Evolutionary conservation across 2,329 filamentous ascomycete genomes (phyloP), one percentile per base, ranked within the genome.

Genomic region (Pseudofabraea citricarpa): DNA sequence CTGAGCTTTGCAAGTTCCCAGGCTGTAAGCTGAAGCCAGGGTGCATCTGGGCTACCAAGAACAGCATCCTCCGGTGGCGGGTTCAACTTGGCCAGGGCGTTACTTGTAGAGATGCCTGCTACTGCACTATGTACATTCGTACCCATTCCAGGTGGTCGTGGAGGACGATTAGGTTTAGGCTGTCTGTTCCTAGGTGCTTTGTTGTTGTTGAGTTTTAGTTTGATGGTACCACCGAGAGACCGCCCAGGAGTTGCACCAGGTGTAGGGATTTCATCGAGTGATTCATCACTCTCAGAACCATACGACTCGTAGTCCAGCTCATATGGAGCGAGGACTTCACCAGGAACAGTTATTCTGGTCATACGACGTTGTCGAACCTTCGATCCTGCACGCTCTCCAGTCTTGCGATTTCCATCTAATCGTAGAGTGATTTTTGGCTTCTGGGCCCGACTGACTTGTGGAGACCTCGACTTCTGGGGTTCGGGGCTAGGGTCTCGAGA

Each of bases 1-100:
- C 87, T 73, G 6, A 93, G 71, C 50, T 81, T 76, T 1, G 80
- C 81, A 36, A 85, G 69, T 58, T 85, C 81, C 49, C 77, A 83
- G 13, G 73, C 68, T 6, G 80, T 84, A 27, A 85, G 69, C 53
- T 79, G 79, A 19, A 84, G 67, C 81, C 81, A 85, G 0, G 81
- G 81, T 9, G 77, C 74, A 45, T 83, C 75, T 3, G 69, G 56
- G 43, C 77, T 80, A 21, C 80, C 80, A 12, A 75, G 64, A 2
- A 77, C 68, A 2, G 77, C 77, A 48, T 81, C 73, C 21, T 77
- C 72, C 0, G 80, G 79, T 1, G 80, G 79, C 3, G 79, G 79
- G 29, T 77, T 69, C 12, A 80, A 52, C 36, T 57, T 54, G 19
- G 56, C 55, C 24, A 63, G 44, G 32, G 60, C 59, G 53, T 63